Evolutionary conservation across 2,329 filamentous ascomycete genomes (phyloP).

Genomic region (Graphilbum ipis-grandicollis): DNA sequence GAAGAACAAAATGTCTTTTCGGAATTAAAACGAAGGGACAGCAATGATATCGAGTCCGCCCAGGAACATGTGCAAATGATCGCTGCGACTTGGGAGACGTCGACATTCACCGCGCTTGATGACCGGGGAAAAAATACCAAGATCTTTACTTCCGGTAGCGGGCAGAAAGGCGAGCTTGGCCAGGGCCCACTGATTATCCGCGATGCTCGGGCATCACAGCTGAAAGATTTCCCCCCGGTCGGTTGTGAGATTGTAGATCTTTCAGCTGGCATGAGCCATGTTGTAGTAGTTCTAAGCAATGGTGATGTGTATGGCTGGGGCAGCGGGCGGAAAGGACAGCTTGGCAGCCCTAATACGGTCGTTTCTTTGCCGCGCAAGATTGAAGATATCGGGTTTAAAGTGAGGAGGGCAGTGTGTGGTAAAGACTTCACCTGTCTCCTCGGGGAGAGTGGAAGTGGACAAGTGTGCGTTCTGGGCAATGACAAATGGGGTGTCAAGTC

Average conservation of each 20-base stretch:
- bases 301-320: conserved; percentile 83
- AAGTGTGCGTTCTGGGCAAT: conserved; percentile 51
- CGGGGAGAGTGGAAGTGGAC: conserved; percentile 33
- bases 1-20: conserved; percentile 5
- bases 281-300: conserved; percentile 52
- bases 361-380: conserved; percentile 46
- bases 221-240: conserved; percentile 47
- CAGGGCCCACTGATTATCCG: conserved; percentile 35
- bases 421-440: conserved; percentile 72
- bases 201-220: conserved; percentile 25
- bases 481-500: conserved; percentile 55
- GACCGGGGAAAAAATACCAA: conserved; percentile 21
- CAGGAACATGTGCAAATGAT: conserved; percentile 22
- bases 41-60: conserved; percentile 12
- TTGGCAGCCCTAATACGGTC: conserved; percentile 41
- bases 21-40: too few relatives aligned
- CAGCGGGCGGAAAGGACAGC: conserved; percentile 67
- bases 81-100: conserved; percentile 66
- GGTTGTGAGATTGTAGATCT: conserved; percentile 44
- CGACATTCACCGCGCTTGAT: conserved; percentile 39
- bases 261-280: conserved; percentile 61
- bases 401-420: conserved; percentile 54
- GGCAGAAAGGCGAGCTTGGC: conserved; percentile 57
- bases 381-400: conserved; percentile 39
- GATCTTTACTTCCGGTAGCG: conserved; percentile 48